A percentile compares a stretch with the other conserved stretches of the same genome.
Evolutionary conservation across 2,329 filamentous ascomycete species (phyloP).

Genomic region (Monilinia vaccinii-corymbosi): DNA sequence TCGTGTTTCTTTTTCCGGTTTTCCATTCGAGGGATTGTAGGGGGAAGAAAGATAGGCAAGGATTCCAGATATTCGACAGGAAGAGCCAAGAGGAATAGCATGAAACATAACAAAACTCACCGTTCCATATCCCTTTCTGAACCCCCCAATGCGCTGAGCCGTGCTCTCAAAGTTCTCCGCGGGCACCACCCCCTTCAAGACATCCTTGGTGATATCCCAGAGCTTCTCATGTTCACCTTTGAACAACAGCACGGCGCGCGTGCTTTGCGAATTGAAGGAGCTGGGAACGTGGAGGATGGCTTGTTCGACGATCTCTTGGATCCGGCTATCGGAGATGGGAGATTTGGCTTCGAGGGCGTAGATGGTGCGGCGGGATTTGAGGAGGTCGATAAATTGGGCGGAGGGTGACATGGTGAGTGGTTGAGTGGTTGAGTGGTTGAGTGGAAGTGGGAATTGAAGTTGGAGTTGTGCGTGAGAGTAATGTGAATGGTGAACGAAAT

Average conservation of each 20-base stretch:
- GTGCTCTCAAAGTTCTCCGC: constrained; percentile 27
- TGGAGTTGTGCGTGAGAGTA: too few relatives aligned
- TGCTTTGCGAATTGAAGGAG: constrained; percentile 83
- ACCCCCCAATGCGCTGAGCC: constrained; percentile 35
- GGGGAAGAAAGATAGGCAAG: rapidly evolving
- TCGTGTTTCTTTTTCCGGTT: too few relatives aligned
- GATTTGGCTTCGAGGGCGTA: constrained; percentile 60
- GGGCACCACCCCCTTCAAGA: constrained; percentile 60
- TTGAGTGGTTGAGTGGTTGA: background rate
- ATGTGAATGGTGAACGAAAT: too few relatives aligned
- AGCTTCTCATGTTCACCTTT: constrained; percentile 78
- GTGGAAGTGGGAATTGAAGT: background rate
- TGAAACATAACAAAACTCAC: constrained; percentile 38
- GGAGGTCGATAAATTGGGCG: constrained; percentile 43
- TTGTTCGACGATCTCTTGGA: constrained; percentile 56
- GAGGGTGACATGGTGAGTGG: constrained; percentile 6
- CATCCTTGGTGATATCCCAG: constrained; percentile 64
- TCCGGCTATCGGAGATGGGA: constrained; percentile 45
- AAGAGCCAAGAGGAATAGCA: background rate
- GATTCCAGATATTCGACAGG: too few relatives aligned
- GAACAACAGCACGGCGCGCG: constrained; percentile 69
- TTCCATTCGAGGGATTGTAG: background rate
- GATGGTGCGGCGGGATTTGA: constrained; percentile 59
- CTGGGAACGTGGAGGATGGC: constrained; percentile 63
- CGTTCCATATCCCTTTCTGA: constrained; percentile 67